Conservation (phyloP, 2,329 filamentous ascomycete genomes). For the Byssochlamys sp. region DNA sequence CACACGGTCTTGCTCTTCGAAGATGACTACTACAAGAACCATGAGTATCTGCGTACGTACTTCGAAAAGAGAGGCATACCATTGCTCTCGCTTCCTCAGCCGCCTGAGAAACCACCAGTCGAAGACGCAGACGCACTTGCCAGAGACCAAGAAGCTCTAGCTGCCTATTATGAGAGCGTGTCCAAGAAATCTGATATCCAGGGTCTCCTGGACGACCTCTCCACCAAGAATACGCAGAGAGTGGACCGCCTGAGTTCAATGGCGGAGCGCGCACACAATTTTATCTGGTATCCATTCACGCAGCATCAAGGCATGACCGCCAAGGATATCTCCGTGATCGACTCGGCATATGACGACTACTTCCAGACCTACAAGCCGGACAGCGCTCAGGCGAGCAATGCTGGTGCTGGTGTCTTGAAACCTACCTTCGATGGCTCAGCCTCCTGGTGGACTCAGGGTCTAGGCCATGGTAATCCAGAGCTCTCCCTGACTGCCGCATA, state of each 20-base stretch:
- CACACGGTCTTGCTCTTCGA: constrained; percentile 60
- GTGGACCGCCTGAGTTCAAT: constrained; percentile 53
- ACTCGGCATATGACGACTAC: constrained; percentile 69
- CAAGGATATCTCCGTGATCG: constrained; percentile 61
- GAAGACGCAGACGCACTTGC: constrained; percentile 21
- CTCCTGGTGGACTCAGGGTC: constrained; percentile 85
- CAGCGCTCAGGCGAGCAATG: constrained; percentile 8
- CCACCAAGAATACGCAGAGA: constrained; percentile 46
- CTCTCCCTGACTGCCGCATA: constrained; percentile 68
- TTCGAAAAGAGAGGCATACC: constrained; percentile 53
- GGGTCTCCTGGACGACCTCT: constrained; percentile 43
- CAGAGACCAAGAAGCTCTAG: constrained; percentile 39
- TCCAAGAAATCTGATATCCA: constrained; percentile 29
- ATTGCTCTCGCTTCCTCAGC: constrained; percentile 48
- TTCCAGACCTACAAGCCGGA: constrained; percentile 54
- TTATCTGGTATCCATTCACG: constrained; percentile 81
- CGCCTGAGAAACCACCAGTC: constrained; percentile 41
- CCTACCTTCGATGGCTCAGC: constrained; percentile 74
- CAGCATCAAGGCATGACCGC: constrained; percentile 59
- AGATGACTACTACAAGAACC: constrained; percentile 57
- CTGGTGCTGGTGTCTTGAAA: constrained; percentile 36
- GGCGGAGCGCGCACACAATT: constrained; percentile 49
- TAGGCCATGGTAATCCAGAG: constrained; percentile 66
- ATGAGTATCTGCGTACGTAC: constrained; percentile 57
- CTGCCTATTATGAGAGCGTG: constrained; percentile 51